Conservation (phyloP, 805 yeast genomes). For the Cyberlindnera galapagoensis region DNA sequence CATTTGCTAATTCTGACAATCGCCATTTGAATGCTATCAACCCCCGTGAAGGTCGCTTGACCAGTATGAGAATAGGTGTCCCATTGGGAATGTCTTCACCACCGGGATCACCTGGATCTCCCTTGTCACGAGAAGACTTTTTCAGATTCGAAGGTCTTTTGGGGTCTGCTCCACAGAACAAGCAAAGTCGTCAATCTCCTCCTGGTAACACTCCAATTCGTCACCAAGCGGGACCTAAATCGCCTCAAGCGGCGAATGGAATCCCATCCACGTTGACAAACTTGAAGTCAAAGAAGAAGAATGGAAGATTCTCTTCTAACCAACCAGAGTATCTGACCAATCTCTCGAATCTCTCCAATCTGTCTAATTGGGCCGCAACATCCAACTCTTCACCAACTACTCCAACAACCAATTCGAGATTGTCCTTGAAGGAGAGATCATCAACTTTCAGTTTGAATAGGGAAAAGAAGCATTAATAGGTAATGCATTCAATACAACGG, state of each 20-base stretch:
- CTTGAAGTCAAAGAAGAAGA: conserved; percentile 12
- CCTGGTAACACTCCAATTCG: too few species aligned
- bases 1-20: conserved; percentile 33
- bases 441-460: conserved; percentile 22
- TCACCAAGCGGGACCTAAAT: too few species aligned
- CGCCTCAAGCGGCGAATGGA: background rate
- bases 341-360: conserved; percentile 1
- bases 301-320: conserved; percentile 16
- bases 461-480: conserved; percentile 10
- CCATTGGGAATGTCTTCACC: conserved; percentile 9
- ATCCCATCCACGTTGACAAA: background rate
- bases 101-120: conserved; percentile 23
- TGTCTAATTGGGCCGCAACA: background rate
- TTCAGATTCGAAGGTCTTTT: conserved; percentile 39
- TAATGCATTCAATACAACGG: background rate
- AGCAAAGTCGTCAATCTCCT: too few species aligned
- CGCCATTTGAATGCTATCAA: conserved; percentile 20
- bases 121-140: conserved; percentile 32
- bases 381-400: conserved; percentile 5
- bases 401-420: conserved; percentile 4
- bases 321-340: conserved; percentile 6
- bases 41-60: conserved; percentile 3
- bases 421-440: conserved; percentile 18
- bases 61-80: conserved; percentile 10
- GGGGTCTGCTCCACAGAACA: conserved; percentile 7